Evolutionary conservation across 176 grass and related monocot species (phyloP).

Genomic region (Melocanna baccifera): DNA sequence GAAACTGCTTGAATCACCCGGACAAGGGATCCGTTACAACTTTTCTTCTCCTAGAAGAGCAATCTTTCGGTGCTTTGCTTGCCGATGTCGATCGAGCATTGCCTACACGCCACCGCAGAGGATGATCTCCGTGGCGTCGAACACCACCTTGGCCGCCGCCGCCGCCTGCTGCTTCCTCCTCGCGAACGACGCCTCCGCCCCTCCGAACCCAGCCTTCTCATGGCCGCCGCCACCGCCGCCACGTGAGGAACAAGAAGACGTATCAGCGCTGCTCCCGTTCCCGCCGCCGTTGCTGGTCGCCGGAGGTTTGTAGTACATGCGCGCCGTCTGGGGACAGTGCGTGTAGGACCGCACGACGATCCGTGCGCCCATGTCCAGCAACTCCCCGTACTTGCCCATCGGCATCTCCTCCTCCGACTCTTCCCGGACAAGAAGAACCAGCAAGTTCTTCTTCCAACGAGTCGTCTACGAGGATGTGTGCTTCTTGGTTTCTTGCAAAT

Average conservation of each 20-base stretch:
- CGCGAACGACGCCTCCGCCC: not conserved
- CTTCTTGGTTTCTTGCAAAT: not conserved
- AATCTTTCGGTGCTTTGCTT: not conserved
- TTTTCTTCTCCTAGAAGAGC: not conserved
- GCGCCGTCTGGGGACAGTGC: constrained; percentile 72
- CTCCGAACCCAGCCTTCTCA: not conserved
- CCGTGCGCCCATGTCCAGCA: constrained; percentile 68
- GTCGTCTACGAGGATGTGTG: no score
- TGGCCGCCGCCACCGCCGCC: not conserved
- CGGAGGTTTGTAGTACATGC: constrained; percentile 79
- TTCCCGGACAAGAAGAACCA: not conserved
- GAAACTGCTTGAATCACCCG: not conserved
- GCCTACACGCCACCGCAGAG: constrained; percentile 4
- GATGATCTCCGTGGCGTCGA: constrained; percentile 25
- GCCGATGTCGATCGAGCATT: not conserved
- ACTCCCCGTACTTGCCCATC: constrained; percentile 44
- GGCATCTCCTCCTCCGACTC: not conserved
- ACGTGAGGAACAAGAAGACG: not conserved
- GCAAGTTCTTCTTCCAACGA: not conserved
- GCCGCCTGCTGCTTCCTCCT: not conserved
- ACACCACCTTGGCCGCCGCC: not conserved
- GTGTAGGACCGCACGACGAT: constrained; percentile 67
- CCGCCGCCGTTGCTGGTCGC: not conserved
- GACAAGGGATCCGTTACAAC: not conserved
- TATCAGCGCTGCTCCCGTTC: not conserved